phyloP scores from a whole-genome alignment of 805 yeast species.

The Saccharomycopsis sp. region DNA sequence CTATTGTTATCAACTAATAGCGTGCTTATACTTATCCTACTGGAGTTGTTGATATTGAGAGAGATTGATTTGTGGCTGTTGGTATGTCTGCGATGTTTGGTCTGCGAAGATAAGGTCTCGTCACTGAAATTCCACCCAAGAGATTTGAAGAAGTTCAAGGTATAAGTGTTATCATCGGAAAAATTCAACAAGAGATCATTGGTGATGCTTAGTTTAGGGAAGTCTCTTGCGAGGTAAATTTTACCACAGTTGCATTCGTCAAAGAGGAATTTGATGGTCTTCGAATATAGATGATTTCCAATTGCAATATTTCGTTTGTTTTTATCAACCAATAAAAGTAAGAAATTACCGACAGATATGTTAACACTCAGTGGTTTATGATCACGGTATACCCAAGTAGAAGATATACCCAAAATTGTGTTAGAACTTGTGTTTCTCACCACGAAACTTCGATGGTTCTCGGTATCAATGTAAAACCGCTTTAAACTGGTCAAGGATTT shows the following conservation, averaged over 20 bases:
- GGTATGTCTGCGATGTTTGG: background rate
- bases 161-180: background rate
- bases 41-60: background rate
- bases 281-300: conserved; percentile 46
- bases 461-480: conserved; percentile 24
- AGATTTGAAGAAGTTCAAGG: background rate
- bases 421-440: conserved; percentile 51
- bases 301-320: conserved; percentile 48
- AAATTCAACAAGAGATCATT: background rate
- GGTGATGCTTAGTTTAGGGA: background rate
- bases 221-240: background rate
- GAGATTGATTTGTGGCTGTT: background rate
- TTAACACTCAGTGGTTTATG: conserved; percentile 10
- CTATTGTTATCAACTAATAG: conserved; percentile 13
- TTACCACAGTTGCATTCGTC: conserved; percentile 35
- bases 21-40: background rate
- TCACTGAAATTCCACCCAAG: background rate
- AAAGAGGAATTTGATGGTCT: conserved; percentile 44
- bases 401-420: conserved; percentile 45
- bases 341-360: conserved; percentile 35
- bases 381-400: conserved; percentile 44
- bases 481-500: conserved; percentile 22
- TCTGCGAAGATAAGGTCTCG: background rate
- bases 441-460: conserved; percentile 42
- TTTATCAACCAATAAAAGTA: conserved; percentile 45